Conservation (phyloP, 1,284 basidiomycete genomes). For the Bjerkandera adusta region DNA sequence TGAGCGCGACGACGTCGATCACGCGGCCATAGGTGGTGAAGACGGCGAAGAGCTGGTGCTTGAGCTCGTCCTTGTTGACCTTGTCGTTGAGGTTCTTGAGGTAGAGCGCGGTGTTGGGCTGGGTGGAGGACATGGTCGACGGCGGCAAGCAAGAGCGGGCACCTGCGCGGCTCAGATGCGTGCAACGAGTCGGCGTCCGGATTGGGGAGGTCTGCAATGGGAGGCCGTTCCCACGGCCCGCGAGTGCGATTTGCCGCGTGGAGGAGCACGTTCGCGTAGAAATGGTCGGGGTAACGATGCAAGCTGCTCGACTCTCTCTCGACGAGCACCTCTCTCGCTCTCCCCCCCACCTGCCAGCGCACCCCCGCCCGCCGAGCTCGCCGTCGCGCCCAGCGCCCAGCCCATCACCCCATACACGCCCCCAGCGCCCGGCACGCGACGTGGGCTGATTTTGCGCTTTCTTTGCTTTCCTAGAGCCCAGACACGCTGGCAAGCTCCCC, state of each 20-base stretch:
- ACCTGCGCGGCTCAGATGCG: constrained; percentile 1
- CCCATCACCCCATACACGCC: too few species aligned
- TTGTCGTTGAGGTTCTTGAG: constrained; percentile 94
- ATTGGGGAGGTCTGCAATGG: not conserved
- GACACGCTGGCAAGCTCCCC: not conserved
- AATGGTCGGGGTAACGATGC: too few species aligned
- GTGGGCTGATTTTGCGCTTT: constrained; percentile 13
- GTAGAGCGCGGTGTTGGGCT: constrained; percentile 89
- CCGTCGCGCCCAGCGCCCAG: too few species aligned
- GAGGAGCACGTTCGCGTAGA: not conserved
- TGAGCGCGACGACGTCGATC: constrained; percentile 93
- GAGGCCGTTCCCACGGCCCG: constrained; percentile 11
- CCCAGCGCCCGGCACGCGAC: constrained; percentile 1
- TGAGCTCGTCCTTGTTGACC: constrained; percentile 91
- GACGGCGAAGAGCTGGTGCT: constrained; percentile 81
- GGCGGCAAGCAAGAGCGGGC: constrained; percentile 4
- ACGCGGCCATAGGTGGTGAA: constrained; percentile 94
- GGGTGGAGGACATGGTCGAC: constrained; percentile 32
- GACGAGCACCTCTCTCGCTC: not conserved
- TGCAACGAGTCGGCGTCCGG: not conserved
- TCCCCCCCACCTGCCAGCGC: not conserved
- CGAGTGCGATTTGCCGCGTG: not conserved
- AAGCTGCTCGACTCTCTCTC: too few species aligned
- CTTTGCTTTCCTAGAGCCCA: not conserved
- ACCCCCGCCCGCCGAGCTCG: too few species aligned